Percentiles rank a stretch among this genome's conserved stretches.
Conservation (phyloP, 805 yeast genomes). For the Blastobotrys parvus region DNA sequence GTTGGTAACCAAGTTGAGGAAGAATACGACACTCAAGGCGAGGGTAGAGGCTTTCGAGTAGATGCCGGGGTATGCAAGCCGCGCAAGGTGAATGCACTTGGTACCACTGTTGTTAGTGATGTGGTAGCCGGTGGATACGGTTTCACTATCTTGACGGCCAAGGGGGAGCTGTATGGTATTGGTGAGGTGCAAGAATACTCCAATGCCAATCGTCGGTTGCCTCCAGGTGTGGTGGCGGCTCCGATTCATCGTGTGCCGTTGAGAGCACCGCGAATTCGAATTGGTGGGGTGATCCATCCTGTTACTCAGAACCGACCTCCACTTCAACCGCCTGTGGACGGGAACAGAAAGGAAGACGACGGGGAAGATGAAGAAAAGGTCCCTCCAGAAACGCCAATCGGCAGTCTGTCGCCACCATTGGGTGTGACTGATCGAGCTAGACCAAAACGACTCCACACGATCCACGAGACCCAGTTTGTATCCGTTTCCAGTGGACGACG, state of each 20-base stretch:
- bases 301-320: background rate
- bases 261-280: slow-evolving; percentile 1
- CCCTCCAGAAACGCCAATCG: slow-evolving; percentile 2
- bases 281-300: slow-evolving; percentile 6
- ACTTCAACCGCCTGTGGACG: background rate
- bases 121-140: slow-evolving; percentile 59
- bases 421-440: slow-evolving; percentile 1
- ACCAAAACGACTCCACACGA: slow-evolving; percentile 2
- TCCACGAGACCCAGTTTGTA: slow-evolving; percentile 27
- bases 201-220: background rate
- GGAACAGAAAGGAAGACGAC: background rate
- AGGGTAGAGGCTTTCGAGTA: slow-evolving; percentile 4
- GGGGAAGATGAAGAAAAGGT: background rate
- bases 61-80: slow-evolving; percentile 33
- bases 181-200: slow-evolving; percentile 20
- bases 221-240: slow-evolving; percentile 10
- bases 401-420: slow-evolving; percentile 4
- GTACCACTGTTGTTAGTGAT: slow-evolving; percentile 33
- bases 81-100: slow-evolving; percentile 31
- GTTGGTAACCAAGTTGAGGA: slow-evolving; percentile 1
- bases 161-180: slow-evolving; percentile 49
- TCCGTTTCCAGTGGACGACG: slow-evolving; percentile 55
- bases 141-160: slow-evolving; percentile 46
- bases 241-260: slow-evolving; percentile 21
- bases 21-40: background rate